A percentile compares a stretch with the other conserved stretches of the same genome.
These are phyloP conservation scores for Pelargonium hybrid DNA, from an alignment of 441 rosid genomes.

Conservation along the genomic window DNA sequence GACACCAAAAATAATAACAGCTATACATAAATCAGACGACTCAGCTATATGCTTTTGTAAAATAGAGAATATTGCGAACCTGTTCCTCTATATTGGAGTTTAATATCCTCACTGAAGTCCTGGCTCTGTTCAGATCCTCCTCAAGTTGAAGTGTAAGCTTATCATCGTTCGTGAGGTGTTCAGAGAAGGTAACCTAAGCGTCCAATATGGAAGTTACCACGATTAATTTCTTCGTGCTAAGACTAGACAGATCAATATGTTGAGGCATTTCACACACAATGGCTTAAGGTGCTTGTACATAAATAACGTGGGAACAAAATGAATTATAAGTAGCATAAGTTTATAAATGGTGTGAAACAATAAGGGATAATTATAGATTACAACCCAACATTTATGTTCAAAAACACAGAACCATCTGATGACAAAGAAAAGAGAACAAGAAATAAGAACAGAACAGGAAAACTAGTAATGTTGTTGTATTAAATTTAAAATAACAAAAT, in stretches of 20 bases:
- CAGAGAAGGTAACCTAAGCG: neutral
- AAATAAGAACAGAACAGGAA: no score
- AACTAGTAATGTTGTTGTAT: no score
- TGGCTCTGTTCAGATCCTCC: conserved; percentile 21
- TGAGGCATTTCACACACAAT: neutral
- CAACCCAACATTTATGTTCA: no score
- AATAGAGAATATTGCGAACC: conserved; percentile 20
- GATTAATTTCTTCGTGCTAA: neutral
- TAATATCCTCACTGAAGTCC: conserved; percentile 25
- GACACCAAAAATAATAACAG: conserved; percentile 3
- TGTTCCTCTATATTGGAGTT: conserved; percentile 22
- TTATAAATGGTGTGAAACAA: no score
- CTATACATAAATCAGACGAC: neutral
- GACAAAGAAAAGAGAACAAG: no score
- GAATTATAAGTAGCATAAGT: no score
- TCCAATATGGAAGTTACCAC: neutral
- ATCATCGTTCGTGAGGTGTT: neutral
- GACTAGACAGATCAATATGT: neutral
- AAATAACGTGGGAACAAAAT: no score
- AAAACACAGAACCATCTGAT: no score
- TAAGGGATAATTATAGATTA: no score
- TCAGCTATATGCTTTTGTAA: neutral
- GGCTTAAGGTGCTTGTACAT: neutral
- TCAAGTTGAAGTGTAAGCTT: conserved; percentile 13
- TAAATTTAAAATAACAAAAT: no score